Conservation (phyloP, 1,284 basidiomycete genomes). For the Cronartium quercuum region DNA sequence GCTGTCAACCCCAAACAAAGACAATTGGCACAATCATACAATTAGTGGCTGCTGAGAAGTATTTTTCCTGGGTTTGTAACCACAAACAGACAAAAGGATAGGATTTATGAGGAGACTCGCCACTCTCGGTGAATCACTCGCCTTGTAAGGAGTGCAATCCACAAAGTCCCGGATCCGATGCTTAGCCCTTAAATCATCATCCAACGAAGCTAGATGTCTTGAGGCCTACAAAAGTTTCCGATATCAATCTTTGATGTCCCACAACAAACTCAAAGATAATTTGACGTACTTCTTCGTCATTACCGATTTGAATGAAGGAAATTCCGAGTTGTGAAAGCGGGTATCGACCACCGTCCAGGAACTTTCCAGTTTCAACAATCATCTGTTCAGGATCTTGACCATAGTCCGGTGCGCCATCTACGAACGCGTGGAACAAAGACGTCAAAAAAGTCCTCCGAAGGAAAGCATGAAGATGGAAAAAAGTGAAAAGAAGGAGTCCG, state of each 20-base stretch:
- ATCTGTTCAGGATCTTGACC: conserved; percentile 31
- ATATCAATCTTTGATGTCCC: background rate
- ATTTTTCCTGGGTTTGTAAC: no score
- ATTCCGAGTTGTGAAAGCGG: conserved; percentile 42
- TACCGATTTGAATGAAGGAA: conserved; percentile 20
- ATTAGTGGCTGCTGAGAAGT: no score
- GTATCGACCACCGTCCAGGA: conserved; percentile 10
- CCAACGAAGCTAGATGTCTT: conserved; percentile 32
- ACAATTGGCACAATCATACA: no score
- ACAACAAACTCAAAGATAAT: background rate
- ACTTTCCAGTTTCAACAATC: conserved; percentile 28
- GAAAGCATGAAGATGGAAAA: background rate
- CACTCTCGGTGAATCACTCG: conserved; percentile 38
- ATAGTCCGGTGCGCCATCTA: conserved; percentile 34
- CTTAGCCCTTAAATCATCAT: conserved; percentile 40
- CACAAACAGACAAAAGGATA: background rate
- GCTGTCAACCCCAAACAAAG: background rate
- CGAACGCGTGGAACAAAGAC: background rate
- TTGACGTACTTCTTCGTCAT: background rate
- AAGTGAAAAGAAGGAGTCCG: background rate
- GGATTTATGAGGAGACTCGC: conserved; percentile 14
- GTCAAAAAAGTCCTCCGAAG: background rate
- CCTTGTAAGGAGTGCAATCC: conserved; percentile 42
- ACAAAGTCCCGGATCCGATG: conserved; percentile 42
- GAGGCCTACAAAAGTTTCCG: conserved; percentile 1